These are phyloP conservation scores for Syzygium aromaticum DNA, from an alignment of 345 rosid genomes.

Conservation along the genomic window DNA sequence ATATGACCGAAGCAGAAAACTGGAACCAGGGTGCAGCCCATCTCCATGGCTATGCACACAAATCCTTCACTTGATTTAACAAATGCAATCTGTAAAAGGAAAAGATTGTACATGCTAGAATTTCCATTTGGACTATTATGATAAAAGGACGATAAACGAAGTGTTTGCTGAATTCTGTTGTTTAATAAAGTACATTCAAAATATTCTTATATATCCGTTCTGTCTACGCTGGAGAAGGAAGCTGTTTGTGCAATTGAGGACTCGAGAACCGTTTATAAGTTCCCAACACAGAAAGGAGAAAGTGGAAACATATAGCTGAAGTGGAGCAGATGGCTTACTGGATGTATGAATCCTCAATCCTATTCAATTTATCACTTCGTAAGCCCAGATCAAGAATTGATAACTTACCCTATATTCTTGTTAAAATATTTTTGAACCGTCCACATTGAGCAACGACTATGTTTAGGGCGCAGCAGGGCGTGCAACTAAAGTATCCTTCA, in stretches of 20 bases:
- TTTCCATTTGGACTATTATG: neutral
- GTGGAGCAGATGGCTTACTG: neutral
- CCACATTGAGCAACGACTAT: neutral
- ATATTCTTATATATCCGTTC: neutral
- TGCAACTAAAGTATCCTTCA: neutral
- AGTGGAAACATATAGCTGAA: neutral
- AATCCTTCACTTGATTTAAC: slow-evolving; percentile 75
- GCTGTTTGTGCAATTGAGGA: neutral
- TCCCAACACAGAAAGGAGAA: neutral
- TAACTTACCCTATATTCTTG: neutral
- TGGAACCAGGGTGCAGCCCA: slow-evolving; percentile 79
- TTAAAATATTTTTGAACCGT: neutral
- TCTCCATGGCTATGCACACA: slow-evolving; percentile 77
- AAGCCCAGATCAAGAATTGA: neutral
- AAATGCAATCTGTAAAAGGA: slow-evolving; percentile 36
- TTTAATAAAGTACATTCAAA: neutral
- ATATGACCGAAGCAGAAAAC: slow-evolving; percentile 94
- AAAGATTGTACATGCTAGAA: neutral
- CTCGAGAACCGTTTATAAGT: neutral
- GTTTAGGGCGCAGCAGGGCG: neutral
- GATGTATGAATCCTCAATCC: neutral
- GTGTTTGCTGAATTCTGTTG: neutral
- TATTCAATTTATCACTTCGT: neutral
- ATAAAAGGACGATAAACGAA: neutral
- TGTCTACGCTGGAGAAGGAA: neutral